Conservation (phyloP, 345 rosid genomes). For the Corchorus capsularis region DNA sequence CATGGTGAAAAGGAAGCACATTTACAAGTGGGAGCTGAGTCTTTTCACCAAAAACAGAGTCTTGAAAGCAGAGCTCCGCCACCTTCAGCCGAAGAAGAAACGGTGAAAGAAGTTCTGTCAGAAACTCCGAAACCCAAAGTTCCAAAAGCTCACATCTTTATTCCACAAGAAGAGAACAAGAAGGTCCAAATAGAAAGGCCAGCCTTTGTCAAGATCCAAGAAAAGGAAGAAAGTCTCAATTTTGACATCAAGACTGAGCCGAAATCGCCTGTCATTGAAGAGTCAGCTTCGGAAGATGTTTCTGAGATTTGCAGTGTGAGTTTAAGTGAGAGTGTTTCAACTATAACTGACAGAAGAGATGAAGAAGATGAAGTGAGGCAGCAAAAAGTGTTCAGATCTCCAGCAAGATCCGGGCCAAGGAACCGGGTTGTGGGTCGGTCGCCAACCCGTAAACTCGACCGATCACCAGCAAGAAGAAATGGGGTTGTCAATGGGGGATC, state of each 20-base stretch:
- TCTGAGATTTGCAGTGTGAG: conserved; percentile 78
- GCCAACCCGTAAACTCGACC: conserved; percentile 54
- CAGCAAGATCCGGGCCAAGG: conserved; percentile 44
- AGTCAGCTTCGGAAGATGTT: conserved; percentile 46
- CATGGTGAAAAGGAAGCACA: conserved; percentile 21
- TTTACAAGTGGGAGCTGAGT: conserved; percentile 15
- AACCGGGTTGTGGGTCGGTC: conserved; percentile 45
- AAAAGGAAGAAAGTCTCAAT: conserved; percentile 4
- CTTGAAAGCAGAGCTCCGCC: conserved; percentile 53
- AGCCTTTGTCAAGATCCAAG: conserved; percentile 34
- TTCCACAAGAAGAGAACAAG: conserved; percentile 19
- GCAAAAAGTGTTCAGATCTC: conserved; percentile 48
- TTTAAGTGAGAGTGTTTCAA: conserved; percentile 63
- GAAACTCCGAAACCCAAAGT: conserved; percentile 48
- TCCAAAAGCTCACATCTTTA: conserved; percentile 5
- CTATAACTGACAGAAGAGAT: conserved; percentile 39
- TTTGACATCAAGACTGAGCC: conserved; percentile 17
- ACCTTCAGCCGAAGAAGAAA: conserved; percentile 61
- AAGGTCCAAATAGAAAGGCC: conserved; percentile 16
- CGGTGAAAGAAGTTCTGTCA: conserved; percentile 83
- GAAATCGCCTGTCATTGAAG: conserved; percentile 23
- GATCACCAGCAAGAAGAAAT: conserved; percentile 45
- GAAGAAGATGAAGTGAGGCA: conserved; percentile 48
- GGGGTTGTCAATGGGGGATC: conserved; percentile 17
- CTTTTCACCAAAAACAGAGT: conserved; percentile 18